Evolutionary conservation across 805 yeast species (phyloP), one percentile per base, ranked within the genome.

Genomic region (Teunomyces gatunensis): DNA sequence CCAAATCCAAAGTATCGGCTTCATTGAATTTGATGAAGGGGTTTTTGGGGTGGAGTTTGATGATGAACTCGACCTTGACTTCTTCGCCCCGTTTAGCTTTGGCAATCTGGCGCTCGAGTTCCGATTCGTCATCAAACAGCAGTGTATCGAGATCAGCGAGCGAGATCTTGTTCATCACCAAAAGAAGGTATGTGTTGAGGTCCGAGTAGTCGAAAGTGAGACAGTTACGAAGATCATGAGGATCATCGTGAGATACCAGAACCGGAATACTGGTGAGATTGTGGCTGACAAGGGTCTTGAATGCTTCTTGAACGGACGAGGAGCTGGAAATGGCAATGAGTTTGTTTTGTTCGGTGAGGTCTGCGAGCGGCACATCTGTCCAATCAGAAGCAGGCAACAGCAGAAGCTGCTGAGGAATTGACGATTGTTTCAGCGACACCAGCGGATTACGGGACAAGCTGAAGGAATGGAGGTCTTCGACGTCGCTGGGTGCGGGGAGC

Each of bases 201-300:
- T 92, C 97, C 25, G 92, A 79, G 68, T 89, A 94, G 67, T 94
- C 99, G 65, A 92, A 92, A 1, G 96, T 86, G 50, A 86, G 75
- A 59, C 94, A 89, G 54, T 84, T 79, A 32, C 59, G 49, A 54
- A 84, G 69, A 55, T 83, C 88, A 44, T 75, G 72, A 1, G 74
- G 71, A 48, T 76, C 72, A 48, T 76, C 72, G 52, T 77, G 80
- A 5, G 65, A 53, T 28, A 61, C 39, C 18, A 69, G 60, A 13
- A 92, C 94, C 0, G 99, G 98, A 47, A 94, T 71, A 12, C 95
- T 85, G 2, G 97, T 92, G 59, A 94, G 77, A 53, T 85, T 83
- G 64, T 91, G 78, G 28, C 76, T 69, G 27, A 79, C 77, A 59
- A 92, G 74, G 3, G 85, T 83, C 58, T 90, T 89, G 69, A 88